Evolutionary conservation across 768 basidiomycete species (phyloP).

Genomic region (Leccinum pellstonianum): DNA sequence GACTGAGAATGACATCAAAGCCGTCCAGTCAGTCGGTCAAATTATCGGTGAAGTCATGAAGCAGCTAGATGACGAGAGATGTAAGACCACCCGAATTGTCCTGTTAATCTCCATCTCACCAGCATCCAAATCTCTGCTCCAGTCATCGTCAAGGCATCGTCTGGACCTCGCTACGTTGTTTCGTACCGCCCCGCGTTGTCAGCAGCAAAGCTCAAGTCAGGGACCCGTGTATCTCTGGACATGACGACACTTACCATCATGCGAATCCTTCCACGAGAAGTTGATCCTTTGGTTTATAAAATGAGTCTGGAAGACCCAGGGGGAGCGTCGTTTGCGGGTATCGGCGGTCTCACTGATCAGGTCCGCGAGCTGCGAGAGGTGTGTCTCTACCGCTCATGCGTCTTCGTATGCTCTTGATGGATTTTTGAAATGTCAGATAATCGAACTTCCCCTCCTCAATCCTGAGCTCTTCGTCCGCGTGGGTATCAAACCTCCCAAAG

Average conservation of each 20-base stretch:
- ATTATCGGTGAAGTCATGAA: constrained; percentile 99
- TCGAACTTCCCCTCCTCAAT: constrained; percentile 91
- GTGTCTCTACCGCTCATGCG: constrained; percentile 22
- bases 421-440: constrained; percentile 55
- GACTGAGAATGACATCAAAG: constrained; percentile 99
- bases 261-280: constrained; percentile 96
- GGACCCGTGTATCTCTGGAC: constrained; percentile 94
- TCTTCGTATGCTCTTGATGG: neutral
- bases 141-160: constrained; percentile 99
- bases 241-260: constrained; percentile 99
- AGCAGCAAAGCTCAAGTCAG: constrained; percentile 87
- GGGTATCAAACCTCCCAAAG: constrained; percentile 95
- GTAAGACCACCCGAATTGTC: constrained; percentile 46
- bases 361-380: constrained; percentile 96
- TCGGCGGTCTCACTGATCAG: constrained; percentile 94
- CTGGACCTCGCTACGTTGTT: constrained; percentile 97
- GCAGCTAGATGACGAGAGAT: constrained; percentile 96
- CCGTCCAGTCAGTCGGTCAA: constrained; percentile 97
- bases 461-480: constrained; percentile 95
- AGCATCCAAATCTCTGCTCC: neutral
- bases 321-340: constrained; percentile 92
- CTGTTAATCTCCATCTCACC: neutral
- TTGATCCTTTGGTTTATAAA: constrained; percentile 98
- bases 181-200: constrained; percentile 93
- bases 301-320: constrained; percentile 99